Evolutionary conservation across 257 asterid genomes (phyloP), one percentile per base, ranked within the genome.

Genomic region (Salvia splendens): DNA sequence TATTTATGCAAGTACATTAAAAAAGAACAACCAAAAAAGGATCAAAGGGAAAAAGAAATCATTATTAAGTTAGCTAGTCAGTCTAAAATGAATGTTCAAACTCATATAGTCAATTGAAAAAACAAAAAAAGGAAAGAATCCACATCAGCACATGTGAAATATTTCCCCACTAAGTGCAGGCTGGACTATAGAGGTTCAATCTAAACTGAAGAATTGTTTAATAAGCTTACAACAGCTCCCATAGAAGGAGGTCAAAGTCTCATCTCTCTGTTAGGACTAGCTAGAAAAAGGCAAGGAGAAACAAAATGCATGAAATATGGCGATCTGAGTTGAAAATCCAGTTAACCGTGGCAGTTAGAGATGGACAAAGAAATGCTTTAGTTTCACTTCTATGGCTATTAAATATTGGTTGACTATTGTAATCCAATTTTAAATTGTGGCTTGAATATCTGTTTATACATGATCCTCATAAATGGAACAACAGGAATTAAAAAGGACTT

Each of bases 1-100:
- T 28, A 16, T 43, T 77, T 59, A 75, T 67, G 65, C 4, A 38
- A 6, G 72, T 40, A 56, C 7, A 63, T 6, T 5, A 50, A 51
- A 60, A 42, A 60, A 24, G n/a, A 55, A 54, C 33, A 54, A 17
- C 17, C n/a, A 11, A 62, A 40, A 41, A n/a, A 6, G 59, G 47
- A 48, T 24, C 30, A 53, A 43, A 49, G 12, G 45, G 35, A 33
- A 42, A 46, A 61, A 35, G 14, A 52, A 46, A 47, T 7, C 38
- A 54, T 56, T 16, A 65, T 5, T 33, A 33, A 50, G 61, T 65
- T 14, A 48, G 68, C 36, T 50, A 16, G 50, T n/a, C 5, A 28
- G 41, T 4, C 7, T 47, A 20, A 10, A 53, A 49, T 68, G 12
- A 12, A 47, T 69, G 47, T 41, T 45, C 6, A 60, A 49, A 40